Evolutionary conservation across 2,329 filamentous ascomycete species (phyloP).

Genomic region (Pyricularia pennisetigena): DNA sequence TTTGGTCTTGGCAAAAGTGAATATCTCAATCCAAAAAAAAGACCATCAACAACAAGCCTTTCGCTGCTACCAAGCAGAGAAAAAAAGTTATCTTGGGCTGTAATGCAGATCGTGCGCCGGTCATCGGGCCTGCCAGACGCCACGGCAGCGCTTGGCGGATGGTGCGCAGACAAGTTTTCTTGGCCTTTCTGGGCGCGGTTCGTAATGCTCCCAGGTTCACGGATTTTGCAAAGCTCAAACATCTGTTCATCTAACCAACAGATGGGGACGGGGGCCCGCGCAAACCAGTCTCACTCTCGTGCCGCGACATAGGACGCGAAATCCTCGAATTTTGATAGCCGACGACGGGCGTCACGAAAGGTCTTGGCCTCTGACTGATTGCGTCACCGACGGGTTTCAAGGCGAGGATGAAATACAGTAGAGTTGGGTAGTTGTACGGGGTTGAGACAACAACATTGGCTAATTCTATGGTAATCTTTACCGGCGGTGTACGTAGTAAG

Average conservation of each 20-base stretch:
- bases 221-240: neutral
- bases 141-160: neutral
- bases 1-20: neutral
- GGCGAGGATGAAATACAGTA: too few species aligned
- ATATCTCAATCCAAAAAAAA: neutral
- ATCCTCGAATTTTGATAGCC: neutral
- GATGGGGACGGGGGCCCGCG: neutral
- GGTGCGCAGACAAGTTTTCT: neutral
- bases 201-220: neutral
- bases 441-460: neutral
- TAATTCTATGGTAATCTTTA: neutral
- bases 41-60: neutral
- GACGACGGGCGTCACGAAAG: neutral
- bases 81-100: neutral
- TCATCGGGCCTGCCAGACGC: neutral
- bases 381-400: neutral
- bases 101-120: neutral
- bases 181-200: neutral
- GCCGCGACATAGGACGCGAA: neutral
- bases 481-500: neutral
- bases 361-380: neutral
- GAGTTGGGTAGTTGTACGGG: neutral
- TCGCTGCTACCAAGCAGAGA: neutral
- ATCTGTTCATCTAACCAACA: neutral
- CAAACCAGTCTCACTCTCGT: neutral